Evolutionary conservation across 2,329 filamentous ascomycete genomes (phyloP).

Genomic region (Leptographium radiaticola): DNA sequence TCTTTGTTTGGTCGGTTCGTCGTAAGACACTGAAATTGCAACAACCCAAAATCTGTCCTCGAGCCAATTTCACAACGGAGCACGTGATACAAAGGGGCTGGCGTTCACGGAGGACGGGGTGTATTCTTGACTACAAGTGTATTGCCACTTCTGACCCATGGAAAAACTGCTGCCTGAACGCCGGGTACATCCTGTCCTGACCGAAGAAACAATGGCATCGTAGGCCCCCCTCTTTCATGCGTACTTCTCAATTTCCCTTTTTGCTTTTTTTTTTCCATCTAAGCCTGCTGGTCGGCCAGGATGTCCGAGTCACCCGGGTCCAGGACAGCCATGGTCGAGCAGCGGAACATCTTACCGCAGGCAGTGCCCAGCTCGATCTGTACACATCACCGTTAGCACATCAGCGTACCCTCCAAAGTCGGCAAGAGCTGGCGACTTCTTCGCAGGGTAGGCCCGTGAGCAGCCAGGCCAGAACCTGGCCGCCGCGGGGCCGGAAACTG

Average conservation of each 20-base stretch:
- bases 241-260: background rate
- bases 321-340: slow-evolving; percentile 92
- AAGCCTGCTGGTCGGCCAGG: slow-evolving; percentile 62
- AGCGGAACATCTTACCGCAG: slow-evolving; percentile 96
- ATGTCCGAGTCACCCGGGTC: slow-evolving; percentile 99
- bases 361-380: slow-evolving; percentile 97
- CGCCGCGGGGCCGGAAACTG: slow-evolving; percentile 16
- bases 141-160: background rate
- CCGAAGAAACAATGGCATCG: background rate
- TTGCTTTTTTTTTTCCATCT: slow-evolving; percentile 19
- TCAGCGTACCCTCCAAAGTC: slow-evolving; percentile 76
- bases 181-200: slow-evolving; percentile 2
- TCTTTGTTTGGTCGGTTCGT: no score
- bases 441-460: slow-evolving; percentile 61
- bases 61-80: background rate
- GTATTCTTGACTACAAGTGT: slow-evolving; percentile 1
- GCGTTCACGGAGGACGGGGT: background rate
- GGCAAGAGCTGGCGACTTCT: slow-evolving; percentile 54
- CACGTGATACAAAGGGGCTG: background rate
- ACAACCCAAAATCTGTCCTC: background rate
- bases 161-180: slow-evolving; percentile 2
- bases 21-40: background rate
- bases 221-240: background rate
- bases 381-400: slow-evolving; percentile 37
- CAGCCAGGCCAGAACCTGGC: background rate